phyloP scores from a whole-genome alignment of 1,284 basidiomycete species.

The Paramarasmius palmivorus region DNA sequence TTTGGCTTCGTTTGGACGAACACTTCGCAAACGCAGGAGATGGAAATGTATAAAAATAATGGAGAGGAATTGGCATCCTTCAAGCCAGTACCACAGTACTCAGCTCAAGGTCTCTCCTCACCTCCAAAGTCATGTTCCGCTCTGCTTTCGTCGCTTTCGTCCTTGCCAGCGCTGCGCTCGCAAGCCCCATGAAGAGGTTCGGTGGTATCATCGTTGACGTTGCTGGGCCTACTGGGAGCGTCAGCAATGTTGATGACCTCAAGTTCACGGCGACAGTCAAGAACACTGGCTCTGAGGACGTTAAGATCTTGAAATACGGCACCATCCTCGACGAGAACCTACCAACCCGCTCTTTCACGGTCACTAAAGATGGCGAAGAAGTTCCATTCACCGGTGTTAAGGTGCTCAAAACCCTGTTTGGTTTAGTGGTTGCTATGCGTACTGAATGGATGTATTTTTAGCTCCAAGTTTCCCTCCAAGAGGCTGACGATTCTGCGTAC shows the following conservation, averaged over 20 bases:
- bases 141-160: conserved; percentile 26
- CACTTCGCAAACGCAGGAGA: too few species aligned
- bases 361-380: conserved; percentile 37
- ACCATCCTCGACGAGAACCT: conserved; percentile 42
- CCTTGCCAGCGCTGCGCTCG: conserved; percentile 27
- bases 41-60: not conserved
- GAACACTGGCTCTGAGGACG: conserved; percentile 36
- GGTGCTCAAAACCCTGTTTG: conserved; percentile 26
- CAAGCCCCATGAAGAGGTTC: conserved; percentile 31
- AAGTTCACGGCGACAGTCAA: conserved; percentile 39
- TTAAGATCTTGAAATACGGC: conserved; percentile 42
- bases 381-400: conserved; percentile 45
- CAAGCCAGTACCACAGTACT: conserved; percentile 1
- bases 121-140: conserved; percentile 3
- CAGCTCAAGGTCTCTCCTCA: not conserved
- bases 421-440: not conserved
- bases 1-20: too few species aligned
- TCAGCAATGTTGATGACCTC: conserved; percentile 38
- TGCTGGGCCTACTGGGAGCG: conserved; percentile 27
- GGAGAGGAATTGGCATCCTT: not conserved
- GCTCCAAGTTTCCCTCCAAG: conserved; percentile 2
- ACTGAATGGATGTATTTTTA: not conserved
- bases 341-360: conserved; percentile 44
- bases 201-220: conserved; percentile 32
- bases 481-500: conserved; percentile 37